These are phyloP conservation scores for Cenchrus fungigraminus DNA, from an alignment of 176 grass and related monocot genomes.

Conservation along the genomic window DNA sequence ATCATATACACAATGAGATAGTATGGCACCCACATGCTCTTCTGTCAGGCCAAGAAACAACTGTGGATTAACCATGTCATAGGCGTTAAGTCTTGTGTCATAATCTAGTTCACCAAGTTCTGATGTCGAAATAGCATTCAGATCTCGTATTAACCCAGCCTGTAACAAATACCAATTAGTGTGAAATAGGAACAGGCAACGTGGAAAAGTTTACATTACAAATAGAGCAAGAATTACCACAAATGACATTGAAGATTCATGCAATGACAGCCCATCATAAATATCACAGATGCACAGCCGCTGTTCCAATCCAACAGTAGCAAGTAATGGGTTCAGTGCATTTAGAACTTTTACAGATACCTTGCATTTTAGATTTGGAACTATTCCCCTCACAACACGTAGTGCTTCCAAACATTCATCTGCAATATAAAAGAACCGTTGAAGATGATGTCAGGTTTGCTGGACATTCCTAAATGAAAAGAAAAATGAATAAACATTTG, in stretches of 20 bases:
- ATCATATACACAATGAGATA: constrained; percentile 90
- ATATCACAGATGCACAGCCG: constrained; percentile 86
- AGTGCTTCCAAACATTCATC: constrained; percentile 86
- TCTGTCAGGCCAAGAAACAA: constrained; percentile 69
- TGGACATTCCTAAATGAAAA: constrained; percentile 12
- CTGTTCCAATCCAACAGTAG: constrained; percentile 63
- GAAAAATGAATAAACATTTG: background rate
- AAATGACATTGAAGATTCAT: constrained; percentile 66
- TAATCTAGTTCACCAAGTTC: constrained; percentile 89
- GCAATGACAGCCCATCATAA: constrained; percentile 56
- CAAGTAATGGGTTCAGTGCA: constrained; percentile 78
- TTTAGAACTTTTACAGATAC: constrained; percentile 66
- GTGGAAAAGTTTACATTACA: background rate
- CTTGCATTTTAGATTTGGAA: constrained; percentile 62
- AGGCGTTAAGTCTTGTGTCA: constrained; percentile 69
- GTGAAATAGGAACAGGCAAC: constrained; percentile 6
- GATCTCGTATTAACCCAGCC: constrained; percentile 71
- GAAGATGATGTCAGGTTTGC: constrained; percentile 12
- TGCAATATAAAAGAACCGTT: constrained; percentile 37
- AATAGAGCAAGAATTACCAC: constrained; percentile 64
- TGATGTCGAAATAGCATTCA: constrained; percentile 88
- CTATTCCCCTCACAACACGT: constrained; percentile 64
- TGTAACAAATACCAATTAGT: constrained; percentile 37
- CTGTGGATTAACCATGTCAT: constrained; percentile 56
- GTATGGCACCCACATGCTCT: constrained; percentile 70